phyloP scores from a whole-genome alignment of 768 basidiomycete species.

The Lactarius hatsudake region DNA sequence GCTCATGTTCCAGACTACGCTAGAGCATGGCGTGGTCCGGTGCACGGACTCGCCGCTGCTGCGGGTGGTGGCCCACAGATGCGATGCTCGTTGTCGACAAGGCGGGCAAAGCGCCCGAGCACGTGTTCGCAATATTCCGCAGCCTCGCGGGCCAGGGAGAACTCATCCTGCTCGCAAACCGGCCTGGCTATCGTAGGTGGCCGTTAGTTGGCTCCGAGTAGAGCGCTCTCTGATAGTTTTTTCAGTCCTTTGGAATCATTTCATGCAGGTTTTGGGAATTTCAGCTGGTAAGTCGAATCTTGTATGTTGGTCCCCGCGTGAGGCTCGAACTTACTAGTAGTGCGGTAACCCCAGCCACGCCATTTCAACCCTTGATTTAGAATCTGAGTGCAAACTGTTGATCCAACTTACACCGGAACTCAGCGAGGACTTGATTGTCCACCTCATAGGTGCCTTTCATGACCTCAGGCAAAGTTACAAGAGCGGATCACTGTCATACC shows the following conservation, averaged over 20 bases:
- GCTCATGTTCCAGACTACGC: constrained; percentile 70
- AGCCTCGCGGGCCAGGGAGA: constrained; percentile 65
- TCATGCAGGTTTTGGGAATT: constrained; percentile 69
- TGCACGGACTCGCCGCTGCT: constrained; percentile 66
- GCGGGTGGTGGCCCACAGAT: constrained; percentile 56
- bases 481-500: constrained; percentile 52
- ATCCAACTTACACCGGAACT: constrained; percentile 61
- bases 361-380: constrained; percentile 63
- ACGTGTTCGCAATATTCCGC: constrained; percentile 68
- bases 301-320: not conserved
- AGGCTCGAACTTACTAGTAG: not conserved
- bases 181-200: constrained; percentile 63
- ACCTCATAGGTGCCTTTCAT: constrained; percentile 63
- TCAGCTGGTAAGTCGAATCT: constrained; percentile 41
- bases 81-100: constrained; percentile 68
- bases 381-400: constrained; percentile 59
- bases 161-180: constrained; percentile 60
- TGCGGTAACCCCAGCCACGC: constrained; percentile 43
- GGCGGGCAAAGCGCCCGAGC: constrained; percentile 71
- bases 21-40: constrained; percentile 54
- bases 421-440: constrained; percentile 48
- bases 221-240: not conserved
- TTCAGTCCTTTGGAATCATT: constrained; percentile 68
- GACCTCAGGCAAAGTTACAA: constrained; percentile 60
- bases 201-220: not conserved